Evolutionary conservation across 176 grass and related monocot genomes (phyloP).

Genomic region (Ananas comosus): DNA sequence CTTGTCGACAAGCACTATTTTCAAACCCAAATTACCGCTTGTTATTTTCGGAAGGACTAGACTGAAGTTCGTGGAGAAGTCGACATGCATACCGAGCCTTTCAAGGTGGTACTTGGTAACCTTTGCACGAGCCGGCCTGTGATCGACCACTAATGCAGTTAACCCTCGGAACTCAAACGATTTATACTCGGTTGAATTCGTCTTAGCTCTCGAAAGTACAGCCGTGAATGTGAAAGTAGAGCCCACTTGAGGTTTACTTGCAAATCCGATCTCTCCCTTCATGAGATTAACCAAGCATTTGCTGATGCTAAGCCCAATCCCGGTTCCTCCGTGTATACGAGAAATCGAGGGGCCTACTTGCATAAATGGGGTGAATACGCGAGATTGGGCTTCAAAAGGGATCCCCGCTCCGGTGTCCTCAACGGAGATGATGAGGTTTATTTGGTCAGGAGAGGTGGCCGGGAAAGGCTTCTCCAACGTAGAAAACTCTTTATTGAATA

Average conservation of each 20-base stretch:
- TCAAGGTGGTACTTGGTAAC: constrained; percentile 77
- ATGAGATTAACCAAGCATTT: constrained; percentile 93
- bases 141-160: constrained; percentile 79
- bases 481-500: constrained; percentile 41
- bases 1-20: constrained; percentile 76
- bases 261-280: constrained; percentile 96
- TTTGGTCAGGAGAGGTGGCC: constrained; percentile 40
- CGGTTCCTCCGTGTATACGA: constrained; percentile 95
- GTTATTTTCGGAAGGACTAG: constrained; percentile 47
- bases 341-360: constrained; percentile 87
- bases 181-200: constrained; percentile 42
- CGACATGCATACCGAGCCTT: constrained; percentile 64
- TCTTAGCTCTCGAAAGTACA: constrained; percentile 31
- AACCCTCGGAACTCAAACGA: constrained; percentile 55
- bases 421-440: constrained; percentile 83
- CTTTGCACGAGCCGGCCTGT: constrained; percentile 56
- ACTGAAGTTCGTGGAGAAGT: constrained; percentile 45
- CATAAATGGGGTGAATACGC: constrained; percentile 92
- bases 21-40: constrained; percentile 32
- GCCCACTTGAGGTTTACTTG: constrained; percentile 53
- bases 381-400: constrained; percentile 76
- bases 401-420: constrained; percentile 95
- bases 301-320: constrained; percentile 96
- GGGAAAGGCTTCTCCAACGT: constrained; percentile 37
- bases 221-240: constrained; percentile 93